Evolutionary conservation across 1,284 basidiomycete genomes (phyloP), one percentile per base, ranked within the genome.

Genomic region (Vanrija sp.): DNA sequence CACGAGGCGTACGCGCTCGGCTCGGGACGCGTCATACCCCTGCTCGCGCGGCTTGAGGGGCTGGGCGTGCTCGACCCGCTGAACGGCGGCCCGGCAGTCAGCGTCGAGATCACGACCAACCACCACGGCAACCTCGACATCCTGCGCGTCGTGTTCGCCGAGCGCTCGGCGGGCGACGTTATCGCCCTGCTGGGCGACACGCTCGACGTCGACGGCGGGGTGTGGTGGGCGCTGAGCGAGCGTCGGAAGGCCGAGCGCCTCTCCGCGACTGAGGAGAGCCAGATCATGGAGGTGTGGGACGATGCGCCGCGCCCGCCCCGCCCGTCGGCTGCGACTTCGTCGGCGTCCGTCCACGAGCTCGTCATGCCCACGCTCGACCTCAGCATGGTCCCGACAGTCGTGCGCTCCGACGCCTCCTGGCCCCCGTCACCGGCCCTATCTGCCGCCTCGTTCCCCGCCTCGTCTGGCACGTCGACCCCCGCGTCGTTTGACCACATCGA

Each of bases 321-420:
- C 38, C 25, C 2, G 18, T 15, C n/a, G 16, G 9, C 49, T 3
- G 27, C 25, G 41, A n/a, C n/a, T n/a, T n/a, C n/a, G n/a, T n/a
- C 43, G 7, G 22, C 35, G 16, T 20, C 47, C 22, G n/a, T 39
- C 16, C 23, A 45, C 31, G 39, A 51, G 31, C 63, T 71, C 47
- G 44, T 71, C 49, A 62, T 68, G 53, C 69, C 69, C 12, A 62
- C 58, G 1, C 54, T 71, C 31, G 67, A 69, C 52, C 18, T 59
- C 39, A 62, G 50, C 18, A 24, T 43, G 16, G 24, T 27, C 14
- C 37, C 24, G 6, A 44, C 42, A 7, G 20, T 45, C 19, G 16
- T 31, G 8, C 43, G 25, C n/a, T 44, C 36, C 43, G 36, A 36
- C 41, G 5, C 38, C 47, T 19, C 20, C 18, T 23, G 41, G 23